A percentile compares a stretch with the other conserved stretches of the same genome.
Evolutionary conservation across 2,329 filamentous ascomycete genomes (phyloP).

Genomic region (Cladosporium colombiae): DNA sequence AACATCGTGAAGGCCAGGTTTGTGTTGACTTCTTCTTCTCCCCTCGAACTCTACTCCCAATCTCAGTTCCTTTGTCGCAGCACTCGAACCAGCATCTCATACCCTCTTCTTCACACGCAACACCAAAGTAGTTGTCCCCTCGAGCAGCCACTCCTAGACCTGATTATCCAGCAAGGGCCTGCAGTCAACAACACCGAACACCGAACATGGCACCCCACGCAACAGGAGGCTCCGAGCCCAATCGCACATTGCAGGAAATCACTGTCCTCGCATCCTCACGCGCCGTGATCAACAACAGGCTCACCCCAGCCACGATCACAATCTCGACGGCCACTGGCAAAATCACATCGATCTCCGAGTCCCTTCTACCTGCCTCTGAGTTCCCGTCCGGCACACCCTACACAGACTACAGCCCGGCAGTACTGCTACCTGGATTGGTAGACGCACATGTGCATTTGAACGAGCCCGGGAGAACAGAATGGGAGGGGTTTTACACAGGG

Average conservation of each 20-base stretch:
- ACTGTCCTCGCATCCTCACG: slow-evolving; percentile 81
- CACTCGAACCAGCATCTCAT: neutral
- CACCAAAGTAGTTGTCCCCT: neutral
- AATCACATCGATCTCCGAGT: slow-evolving; percentile 73
- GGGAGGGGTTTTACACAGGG: slow-evolving; percentile 96
- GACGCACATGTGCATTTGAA: slow-evolving; percentile 98
- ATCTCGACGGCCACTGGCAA: slow-evolving; percentile 79
- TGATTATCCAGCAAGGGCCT: neutral
- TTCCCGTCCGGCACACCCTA: slow-evolving; percentile 76
- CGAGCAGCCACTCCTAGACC: neutral
- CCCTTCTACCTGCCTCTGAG: slow-evolving; percentile 67
- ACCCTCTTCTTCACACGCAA: neutral
- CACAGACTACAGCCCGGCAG: slow-evolving; percentile 77
- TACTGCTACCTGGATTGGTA: slow-evolving; percentile 87
- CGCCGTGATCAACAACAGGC: slow-evolving; percentile 72
- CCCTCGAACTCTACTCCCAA: neutral
- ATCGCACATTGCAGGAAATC: slow-evolving; percentile 42
- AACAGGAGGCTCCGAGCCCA: slow-evolving; percentile 32
- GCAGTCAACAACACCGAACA: neutral
- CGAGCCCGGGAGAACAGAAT: slow-evolving; percentile 94
- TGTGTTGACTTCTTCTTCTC: neutral
- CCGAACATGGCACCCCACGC: slow-evolving; percentile 34
- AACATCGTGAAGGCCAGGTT: neutral
- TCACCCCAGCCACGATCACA: slow-evolving; percentile 81
- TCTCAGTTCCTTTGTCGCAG: neutral